A percentile compares a stretch with the other conserved stretches of the same genome.
These are phyloP conservation scores for Lactarius akahatsu DNA, from an alignment of 768 basidiomycete species.

Conservation along the genomic window DNA sequence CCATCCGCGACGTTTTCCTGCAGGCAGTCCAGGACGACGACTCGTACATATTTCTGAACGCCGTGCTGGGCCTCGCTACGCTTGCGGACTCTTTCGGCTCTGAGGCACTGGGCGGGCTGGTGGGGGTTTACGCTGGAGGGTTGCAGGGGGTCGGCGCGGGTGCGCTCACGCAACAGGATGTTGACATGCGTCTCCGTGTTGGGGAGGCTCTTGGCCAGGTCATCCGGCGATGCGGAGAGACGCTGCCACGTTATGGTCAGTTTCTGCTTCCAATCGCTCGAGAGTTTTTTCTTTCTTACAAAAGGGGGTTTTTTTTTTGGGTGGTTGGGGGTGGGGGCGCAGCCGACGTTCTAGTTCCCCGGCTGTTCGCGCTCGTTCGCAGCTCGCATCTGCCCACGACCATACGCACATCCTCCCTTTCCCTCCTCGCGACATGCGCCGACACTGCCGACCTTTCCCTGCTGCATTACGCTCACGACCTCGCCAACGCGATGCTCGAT, in stretches of 20 bases:
- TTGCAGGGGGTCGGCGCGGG: slow-evolving; percentile 50
- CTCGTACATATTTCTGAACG: slow-evolving; percentile 93
- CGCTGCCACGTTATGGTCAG: slow-evolving; percentile 68
- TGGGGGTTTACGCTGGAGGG: slow-evolving; percentile 62
- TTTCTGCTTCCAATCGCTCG: slow-evolving; percentile 2
- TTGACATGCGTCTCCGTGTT: slow-evolving; percentile 72
- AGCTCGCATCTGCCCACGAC: slow-evolving; percentile 62
- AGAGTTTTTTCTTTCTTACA: slow-evolving; percentile 25
- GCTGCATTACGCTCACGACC: slow-evolving; percentile 57
- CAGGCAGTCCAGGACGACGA: slow-evolving; percentile 87
- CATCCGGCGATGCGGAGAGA: slow-evolving; percentile 67
- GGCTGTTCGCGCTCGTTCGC: slow-evolving; percentile 64
- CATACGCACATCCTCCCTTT: slow-evolving; percentile 65
- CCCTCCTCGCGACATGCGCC: slow-evolving; percentile 72
- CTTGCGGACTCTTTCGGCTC: slow-evolving; percentile 79
- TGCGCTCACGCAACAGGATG: slow-evolving; percentile 54
- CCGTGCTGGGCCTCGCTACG: slow-evolving; percentile 83
- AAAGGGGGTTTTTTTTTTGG: slow-evolving; percentile 3
- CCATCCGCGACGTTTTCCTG: slow-evolving; percentile 84
- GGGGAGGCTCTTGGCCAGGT: slow-evolving; percentile 85
- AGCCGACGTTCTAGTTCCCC: slow-evolving; percentile 75
- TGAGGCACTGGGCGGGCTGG: slow-evolving; percentile 64
- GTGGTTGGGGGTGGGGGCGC: background rate
- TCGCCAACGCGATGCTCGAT: slow-evolving; percentile 70
- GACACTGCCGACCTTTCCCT: slow-evolving; percentile 63